Evolutionary conservation across 2,329 filamentous ascomycete genomes (phyloP), one percentile per base, ranked within the genome.

Genomic region (Talaromyces pinophilus): DNA sequence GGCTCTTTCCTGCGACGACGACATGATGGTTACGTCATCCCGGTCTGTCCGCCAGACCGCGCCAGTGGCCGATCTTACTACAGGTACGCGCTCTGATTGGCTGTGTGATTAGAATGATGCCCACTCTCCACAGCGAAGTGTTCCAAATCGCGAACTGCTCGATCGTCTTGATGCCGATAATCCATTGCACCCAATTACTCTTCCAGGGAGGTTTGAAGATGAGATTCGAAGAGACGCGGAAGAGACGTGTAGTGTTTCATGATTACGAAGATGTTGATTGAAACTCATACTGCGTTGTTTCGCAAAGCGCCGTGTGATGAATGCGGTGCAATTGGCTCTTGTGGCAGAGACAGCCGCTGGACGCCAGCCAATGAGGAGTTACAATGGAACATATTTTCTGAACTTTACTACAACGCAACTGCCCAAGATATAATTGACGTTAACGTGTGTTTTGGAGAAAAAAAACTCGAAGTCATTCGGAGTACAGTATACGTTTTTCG

Each of bases 21-120:
- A 60, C 3, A 60, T 60, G 57, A 60, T 60, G 22, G 57, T 60
- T 60, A 60, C 57, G 57, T 60, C 57, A 60, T 60, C 22, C 57
- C 57, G 57, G 35, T n/a, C 57, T 28, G 35, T 59, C 57, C 57
- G 57, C 28, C 30, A 35, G 46, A 17, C 54, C 54, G 54, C 54
- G 54, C 54, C 38, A 57, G 35, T 15, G 19, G 19, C 19, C 35
- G 57, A 59, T 59, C 57, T 46, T 5, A 5, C 0, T 15, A 22
- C 25, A 25, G 3, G 3, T 25, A 25, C 3, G 25, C 25, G 25
- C 35, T 30, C 17, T 46, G 57, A 60, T 57, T 57, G 54, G 54
- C 10, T 11, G 30, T 7, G 2, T 25, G 6, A 52, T 33, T 54
- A 54, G 50, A 54, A n/a, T 54, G n/a, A 11, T 40, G 22, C 19